Evolutionary conservation across 768 basidiomycete species (phyloP), one percentile per base, ranked within the genome.

Genomic region (Chalciporus sphaerocephalus): DNA sequence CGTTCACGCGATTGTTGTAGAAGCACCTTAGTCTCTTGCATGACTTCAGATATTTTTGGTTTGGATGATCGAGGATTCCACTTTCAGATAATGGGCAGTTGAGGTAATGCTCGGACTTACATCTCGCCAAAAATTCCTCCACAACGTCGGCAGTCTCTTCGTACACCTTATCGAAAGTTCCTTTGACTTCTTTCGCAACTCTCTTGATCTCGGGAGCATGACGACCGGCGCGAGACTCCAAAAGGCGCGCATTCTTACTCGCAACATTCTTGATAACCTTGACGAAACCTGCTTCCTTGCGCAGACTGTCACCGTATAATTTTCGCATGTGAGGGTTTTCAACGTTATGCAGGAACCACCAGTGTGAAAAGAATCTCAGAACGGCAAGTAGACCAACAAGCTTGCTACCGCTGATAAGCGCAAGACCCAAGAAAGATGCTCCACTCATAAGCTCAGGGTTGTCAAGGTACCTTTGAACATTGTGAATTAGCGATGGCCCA

Each of bases 311-410:
- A 3, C 96, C 95, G 64, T 99, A 99, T 16, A 98, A 74, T 62
- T 91, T 92, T 50, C 80, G 83, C 96, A 98, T 98, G 68, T 98
- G 96, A n/a, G 96, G 96, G 55, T 89, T 87, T 62, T 98, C 96
- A 18, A 98, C 93, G 42, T 69, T 78, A 54, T 79, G 81, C 38
- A 99, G 74, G 80, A 98, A 99, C 93, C 94, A 96, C 87, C 89
- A 92, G 59, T 95, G 92, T 10, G 85, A 83, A 11, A 97, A 69
- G 52, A 93, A 86, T 30, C 89, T 83, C 47, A 94, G 68, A 37
- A 96, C 75, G 9, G 94, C 93, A 6, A 96, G 76, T 5, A 79
- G 65, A 36, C 93, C 81, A 2, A 96, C 92, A n/a, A 93, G 79
- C 61, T 92, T 94, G 65, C 86, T 93, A 12, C 87, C 89, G 52